Percentiles rank a stretch among this genome's conserved stretches.
phyloP scores from a whole-genome alignment of 2,329 filamentous ascomycete genomes.

The Exophiala calicioides region DNA sequence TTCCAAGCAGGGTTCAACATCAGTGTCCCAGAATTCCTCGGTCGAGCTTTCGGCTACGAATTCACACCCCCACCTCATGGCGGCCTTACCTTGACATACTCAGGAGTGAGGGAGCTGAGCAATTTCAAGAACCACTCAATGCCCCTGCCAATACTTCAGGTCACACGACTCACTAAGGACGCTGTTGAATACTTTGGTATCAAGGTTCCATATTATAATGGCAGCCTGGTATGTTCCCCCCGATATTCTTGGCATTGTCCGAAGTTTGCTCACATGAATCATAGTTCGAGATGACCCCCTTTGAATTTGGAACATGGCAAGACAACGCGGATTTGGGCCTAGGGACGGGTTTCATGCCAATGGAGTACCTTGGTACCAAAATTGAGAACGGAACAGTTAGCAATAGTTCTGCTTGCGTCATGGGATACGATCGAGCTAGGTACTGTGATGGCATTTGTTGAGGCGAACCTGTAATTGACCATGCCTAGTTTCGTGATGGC shows the following conservation, averaged over 20 bases:
- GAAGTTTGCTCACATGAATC: not conserved
- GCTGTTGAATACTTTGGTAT: constrained; percentile 7
- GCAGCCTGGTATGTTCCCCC: constrained; percentile 8
- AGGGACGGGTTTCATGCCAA: constrained; percentile 18
- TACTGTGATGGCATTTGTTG: not conserved
- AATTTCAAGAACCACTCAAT: constrained; percentile 45
- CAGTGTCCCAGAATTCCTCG: constrained; percentile 45
- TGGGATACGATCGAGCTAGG: constrained; percentile 4
- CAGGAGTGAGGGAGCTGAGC: constrained; percentile 36
- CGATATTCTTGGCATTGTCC: no score
- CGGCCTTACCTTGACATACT: constrained; percentile 40
- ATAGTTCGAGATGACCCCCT: constrained; percentile 40
- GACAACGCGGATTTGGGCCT: constrained; percentile 36
- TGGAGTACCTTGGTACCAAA: constrained; percentile 13
- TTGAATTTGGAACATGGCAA: constrained; percentile 42
- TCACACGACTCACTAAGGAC: constrained; percentile 32
- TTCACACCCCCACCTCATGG: constrained; percentile 40
- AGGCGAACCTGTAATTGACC: not conserved
- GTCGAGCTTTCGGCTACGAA: constrained; percentile 43
- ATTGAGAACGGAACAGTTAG: constrained; percentile 6
- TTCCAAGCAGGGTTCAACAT: constrained; percentile 40
- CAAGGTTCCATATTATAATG: constrained; percentile 11
- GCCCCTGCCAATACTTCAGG: constrained; percentile 49
- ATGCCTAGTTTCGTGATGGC: constrained; percentile 8
- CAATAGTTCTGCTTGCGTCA: constrained; percentile 7